Evolutionary conservation across 306 rosid genomes (phyloP).

Genomic region (Neltuma alba): DNA sequence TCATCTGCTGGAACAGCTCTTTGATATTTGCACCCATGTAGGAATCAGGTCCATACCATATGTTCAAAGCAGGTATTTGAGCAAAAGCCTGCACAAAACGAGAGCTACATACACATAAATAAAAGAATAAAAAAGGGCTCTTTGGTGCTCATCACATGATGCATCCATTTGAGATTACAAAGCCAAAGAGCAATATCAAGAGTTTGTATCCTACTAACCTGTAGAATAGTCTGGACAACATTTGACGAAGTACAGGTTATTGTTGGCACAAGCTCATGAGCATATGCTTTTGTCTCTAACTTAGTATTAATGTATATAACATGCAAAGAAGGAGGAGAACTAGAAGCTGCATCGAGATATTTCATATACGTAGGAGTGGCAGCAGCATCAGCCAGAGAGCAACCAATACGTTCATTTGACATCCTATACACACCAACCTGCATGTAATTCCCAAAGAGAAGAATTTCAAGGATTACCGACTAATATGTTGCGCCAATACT

Average conservation of each 20-base stretch:
- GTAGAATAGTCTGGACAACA: conserved; percentile 90
- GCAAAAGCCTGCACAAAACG: conserved; percentile 74
- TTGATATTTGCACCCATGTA: conserved; percentile 98
- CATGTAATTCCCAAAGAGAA: conserved; percentile 33
- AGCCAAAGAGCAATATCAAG: neutral
- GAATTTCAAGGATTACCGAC: conserved; percentile 32
- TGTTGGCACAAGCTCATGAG: conserved; percentile 97
- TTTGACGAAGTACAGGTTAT: conserved; percentile 98
- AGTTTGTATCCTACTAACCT: conserved; percentile 53
- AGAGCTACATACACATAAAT: neutral
- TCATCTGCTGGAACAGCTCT: conserved; percentile 82
- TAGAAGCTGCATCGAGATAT: conserved; percentile 82
- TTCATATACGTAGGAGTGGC: conserved; percentile 74
- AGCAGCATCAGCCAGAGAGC: conserved; percentile 98
- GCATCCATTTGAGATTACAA: conserved; percentile 30
- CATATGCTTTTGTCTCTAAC: conserved; percentile 90
- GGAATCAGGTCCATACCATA: conserved; percentile 96
- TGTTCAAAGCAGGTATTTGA: conserved; percentile 81
- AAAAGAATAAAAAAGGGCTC: neutral
- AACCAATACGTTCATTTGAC: conserved; percentile 87
- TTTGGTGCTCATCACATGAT: conserved; percentile 16
- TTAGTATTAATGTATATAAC: conserved; percentile 90
- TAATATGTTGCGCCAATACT: conserved; percentile 13
- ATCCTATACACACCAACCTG: conserved; percentile 94
- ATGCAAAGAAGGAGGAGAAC: conserved; percentile 75